Evolutionary conservation across 108 stramenopile species (phyloP).

Genomic region (Halocafeteria seosinensis): DNA sequence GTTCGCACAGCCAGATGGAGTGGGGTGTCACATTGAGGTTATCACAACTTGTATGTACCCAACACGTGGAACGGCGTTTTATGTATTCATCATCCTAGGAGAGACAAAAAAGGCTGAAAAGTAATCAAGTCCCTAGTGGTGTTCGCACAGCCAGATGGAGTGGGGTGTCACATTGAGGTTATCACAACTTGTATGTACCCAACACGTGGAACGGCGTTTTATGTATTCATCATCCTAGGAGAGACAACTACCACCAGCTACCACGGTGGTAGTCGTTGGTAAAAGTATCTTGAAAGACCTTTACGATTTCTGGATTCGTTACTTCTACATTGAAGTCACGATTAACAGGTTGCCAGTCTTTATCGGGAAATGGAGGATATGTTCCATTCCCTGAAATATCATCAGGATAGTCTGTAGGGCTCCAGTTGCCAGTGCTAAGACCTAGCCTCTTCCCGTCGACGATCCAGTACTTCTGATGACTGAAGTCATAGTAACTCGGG

Average conservation of each 20-base stretch:
- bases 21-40: no score
- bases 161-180: no score
- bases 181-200: no score
- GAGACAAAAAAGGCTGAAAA: no score
- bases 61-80: no score
- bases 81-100: no score
- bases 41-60: no score
- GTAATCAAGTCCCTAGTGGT: no score
- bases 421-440: slow-evolving; percentile 1
- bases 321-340: not conserved
- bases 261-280: not conserved
- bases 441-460: not conserved
- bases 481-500: not conserved
- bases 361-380: not conserved
- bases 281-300: not conserved
- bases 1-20: no score
- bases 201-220: no score
- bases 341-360: not conserved
- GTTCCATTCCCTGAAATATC: not conserved
- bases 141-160: no score
- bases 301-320: not conserved
- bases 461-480: slow-evolving; percentile 6
- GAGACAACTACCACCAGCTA: not conserved
- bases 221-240: no score
- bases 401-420: not conserved